Evolutionary conservation across 306 rosid genomes (phyloP), one percentile per base, ranked within the genome.

Genomic region (Rosa multiflora): DNA sequence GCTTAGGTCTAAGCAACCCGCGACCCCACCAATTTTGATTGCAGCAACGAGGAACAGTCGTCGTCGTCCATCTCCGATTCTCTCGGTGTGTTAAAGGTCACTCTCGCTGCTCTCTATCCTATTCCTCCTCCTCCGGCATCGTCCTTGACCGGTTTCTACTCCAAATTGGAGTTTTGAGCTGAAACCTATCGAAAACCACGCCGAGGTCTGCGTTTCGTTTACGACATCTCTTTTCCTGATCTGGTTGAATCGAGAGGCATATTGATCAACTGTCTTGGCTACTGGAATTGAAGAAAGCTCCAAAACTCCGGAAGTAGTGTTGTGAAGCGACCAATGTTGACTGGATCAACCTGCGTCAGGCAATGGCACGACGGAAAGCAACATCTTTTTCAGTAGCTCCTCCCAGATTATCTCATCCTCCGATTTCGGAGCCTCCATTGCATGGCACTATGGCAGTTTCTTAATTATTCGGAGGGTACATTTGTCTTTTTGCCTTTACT

Each of bases 321-420:
- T 70, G 3, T 78, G 84, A 42, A 87, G 75, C 2, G 88, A 51
- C 75, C 81, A 52, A 89, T 44, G 75, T 86, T 80, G 1, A 93
- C 80, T 1, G 97, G 97, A 87, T 93, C 94, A 63, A 88, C 92
- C 56, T 23, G 89, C 92, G 82, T 93, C 97, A 0, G 97, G 97
- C 15, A 93, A 59, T n/a, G 96, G 94, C 0, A 92, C 93, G 15
- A 94, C 96, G 26, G 67, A 84, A 6, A 96, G 97, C 0, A 93
- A 87, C 97, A 93, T 91, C 80, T 88, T 91, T 32, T 32, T 32
- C 2, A 32, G 35, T 32, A 32, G 35, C 35, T 32, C 35, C 35
- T 32, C 35, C 35, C 35, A 32, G 35, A 32, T 32, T 32, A 32
- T 1, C 35, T 32, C 35, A 32, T 32, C 35, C 35, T 32, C 35